Base-by-base conservation (phyloP, 2,329 filamentous ascomycete genomes). In the Scytalidium lignicola region DNA sequence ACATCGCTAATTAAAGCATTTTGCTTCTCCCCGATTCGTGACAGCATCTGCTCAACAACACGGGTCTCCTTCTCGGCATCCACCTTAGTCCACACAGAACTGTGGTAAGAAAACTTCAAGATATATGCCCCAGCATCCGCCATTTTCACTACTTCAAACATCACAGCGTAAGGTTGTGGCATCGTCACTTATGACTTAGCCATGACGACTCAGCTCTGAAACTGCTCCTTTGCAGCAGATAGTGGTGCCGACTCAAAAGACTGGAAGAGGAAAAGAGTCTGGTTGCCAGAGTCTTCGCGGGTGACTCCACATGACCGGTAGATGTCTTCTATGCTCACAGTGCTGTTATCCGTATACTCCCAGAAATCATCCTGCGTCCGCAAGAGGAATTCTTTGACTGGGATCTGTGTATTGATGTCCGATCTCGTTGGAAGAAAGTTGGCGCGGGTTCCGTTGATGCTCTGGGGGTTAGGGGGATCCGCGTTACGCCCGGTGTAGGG, bases 401-500 rank as follows among this genome's bases (percentile, higher is more conserved):
- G 41, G 13, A 41, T 46, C 8, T 51, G 32, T 7, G 22, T 20
- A 12, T 49, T 44, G 22, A 65, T 44, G 2, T 23, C 21, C 2
- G 54, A 52, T n/a, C 63, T 61, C 44, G 67, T 53, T 1, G 66
- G 66, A 9, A 69, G 55, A 51, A 71, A 70, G 55, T 70, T 26
- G 22, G 67, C 67, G 41, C 60, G 60, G 1, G 60, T 66, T 18
- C 68, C 67, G 52, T 66, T 65, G 55, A 70, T 66, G 28, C 50
- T 50, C 46, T 71, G 67, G 4, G 68, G 65, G 45, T 67, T 56
- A 26, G 53, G 55, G 23, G 69, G 51, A 23, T 62, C 61, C 19
- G 69, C 63, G 53, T 70, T 70, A 50, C 68, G 66, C 17, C 68
- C 67, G 1, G 62, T 68, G 44, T 64, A 50, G 40, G 70, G 65